A percentile compares a stretch with the other conserved stretches of the same genome.
phyloP scores from a whole-genome alignment of 495 filamentous ascomycete genomes.

The Daldinia bambusicola region DNA sequence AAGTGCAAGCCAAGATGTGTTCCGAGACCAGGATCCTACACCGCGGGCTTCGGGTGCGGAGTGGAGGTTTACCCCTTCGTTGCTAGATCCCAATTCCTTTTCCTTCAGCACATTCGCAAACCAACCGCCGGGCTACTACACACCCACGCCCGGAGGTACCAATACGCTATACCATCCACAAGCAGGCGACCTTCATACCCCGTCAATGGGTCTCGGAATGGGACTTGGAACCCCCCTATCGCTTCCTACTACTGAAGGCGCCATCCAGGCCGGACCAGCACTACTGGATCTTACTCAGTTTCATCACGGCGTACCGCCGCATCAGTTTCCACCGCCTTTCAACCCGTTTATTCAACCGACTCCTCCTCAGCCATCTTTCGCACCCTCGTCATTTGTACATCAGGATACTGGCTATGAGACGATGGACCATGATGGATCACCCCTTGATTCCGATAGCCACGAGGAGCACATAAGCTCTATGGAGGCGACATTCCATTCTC shows the following conservation, averaged over 20 bases:
- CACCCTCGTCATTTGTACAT: slow-evolving; percentile 82
- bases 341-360: slow-evolving; percentile 76
- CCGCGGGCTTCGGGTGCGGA: slow-evolving; percentile 78
- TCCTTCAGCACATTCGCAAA: slow-evolving; percentile 79
- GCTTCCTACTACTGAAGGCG: slow-evolving; percentile 72
- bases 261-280: slow-evolving; percentile 63
- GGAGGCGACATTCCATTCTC: slow-evolving; percentile 61
- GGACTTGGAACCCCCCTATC: slow-evolving; percentile 88
- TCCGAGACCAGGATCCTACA: slow-evolving; percentile 84
- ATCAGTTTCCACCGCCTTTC: slow-evolving; percentile 73
- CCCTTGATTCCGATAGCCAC: slow-evolving; percentile 61
- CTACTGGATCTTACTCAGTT: slow-evolving; percentile 66
- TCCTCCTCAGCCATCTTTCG: slow-evolving; percentile 69
- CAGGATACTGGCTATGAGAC: slow-evolving; percentile 80
- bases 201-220: slow-evolving; percentile 67
- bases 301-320: slow-evolving; percentile 67
- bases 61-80: slow-evolving; percentile 86
- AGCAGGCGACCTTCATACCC: slow-evolving; percentile 91
- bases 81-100: slow-evolving; percentile 85
- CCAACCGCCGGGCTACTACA: slow-evolving; percentile 86
- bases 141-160: slow-evolving; percentile 85
- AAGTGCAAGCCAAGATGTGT: slow-evolving; percentile 55
- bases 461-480: slow-evolving; percentile 61
- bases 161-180: slow-evolving; percentile 84
- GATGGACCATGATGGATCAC: slow-evolving; percentile 76